Evolutionary conservation across 1,139 yeast species (phyloP), one percentile per base, ranked within the genome.

Genomic region (Zygoascus hellenicus): DNA sequence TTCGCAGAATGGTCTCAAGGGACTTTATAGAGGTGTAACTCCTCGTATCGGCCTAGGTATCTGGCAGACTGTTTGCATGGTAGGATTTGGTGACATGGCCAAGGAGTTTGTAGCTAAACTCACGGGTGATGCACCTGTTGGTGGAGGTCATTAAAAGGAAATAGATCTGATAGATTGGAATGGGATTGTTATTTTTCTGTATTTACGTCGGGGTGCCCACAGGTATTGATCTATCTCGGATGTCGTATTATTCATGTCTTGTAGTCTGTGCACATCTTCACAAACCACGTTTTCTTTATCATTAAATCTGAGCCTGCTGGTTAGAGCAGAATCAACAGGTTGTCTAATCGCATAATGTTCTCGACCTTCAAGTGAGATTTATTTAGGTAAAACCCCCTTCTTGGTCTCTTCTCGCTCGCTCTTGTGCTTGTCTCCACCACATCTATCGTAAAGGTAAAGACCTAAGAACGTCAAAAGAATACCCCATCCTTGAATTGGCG

Each of bases 41-140:
- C 98, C 98, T 57, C 84, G 98, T 75, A 80, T 92, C 57, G 97
- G 96, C 48, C 77, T 92, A 58, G 95, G 97, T 56, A 85, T 92
- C 54, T 92, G 97, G 97, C 98, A 92, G 74, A 92, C 98, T 2
- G 88, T 92, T 42, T 92, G 95, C 68, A 92, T 92, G 97, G 97
- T 92, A 51, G 97, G 96, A n/a, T 81, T 92, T 57, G 98, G 97
- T 63, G 98, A 92, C 65, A 86, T 89, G 68, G 87, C 87, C 38
- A 81, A 78, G 64, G 86, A 80, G 48, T 71, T 74, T 48, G 81
- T 81, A 43, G 83, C 75, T 28, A 73, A 68, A 51, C 46, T 80
- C 52, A 78, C 84, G 4, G 83, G 82, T 47, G 78, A 78, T 55
- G 63, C 58, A 38, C 80, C 80, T 38, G 70, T 61, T 38, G 79